Evolutionary conservation across 371 early-diverging fungal genomes (phyloP).

Genomic region (Mortierella sp.): DNA sequence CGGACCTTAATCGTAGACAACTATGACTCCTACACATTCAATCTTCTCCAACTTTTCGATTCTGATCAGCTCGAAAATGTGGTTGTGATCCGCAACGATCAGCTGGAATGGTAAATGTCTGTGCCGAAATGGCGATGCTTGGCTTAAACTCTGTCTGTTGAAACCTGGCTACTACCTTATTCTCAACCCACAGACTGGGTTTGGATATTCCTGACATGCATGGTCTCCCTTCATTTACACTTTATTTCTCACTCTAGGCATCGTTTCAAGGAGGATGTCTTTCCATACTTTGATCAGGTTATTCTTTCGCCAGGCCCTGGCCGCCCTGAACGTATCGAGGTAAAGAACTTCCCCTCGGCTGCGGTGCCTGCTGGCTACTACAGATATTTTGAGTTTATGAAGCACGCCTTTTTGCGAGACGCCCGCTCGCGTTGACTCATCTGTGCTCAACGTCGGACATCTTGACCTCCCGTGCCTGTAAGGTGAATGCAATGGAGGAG

Average conservation of each 20-base stretch:
- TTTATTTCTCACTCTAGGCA: conserved; percentile 56
- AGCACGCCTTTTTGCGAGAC: no score
- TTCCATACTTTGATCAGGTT: conserved; percentile 89
- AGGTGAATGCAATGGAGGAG: no score
- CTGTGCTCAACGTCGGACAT: no score
- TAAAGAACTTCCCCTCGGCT: conserved; percentile 3
- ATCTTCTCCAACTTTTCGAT: conserved; percentile 81
- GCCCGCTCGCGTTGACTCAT: no score
- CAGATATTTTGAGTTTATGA: no score
- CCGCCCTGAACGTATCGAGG: conserved; percentile 58
- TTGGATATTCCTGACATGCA: not conserved
- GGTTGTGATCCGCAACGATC: conserved; percentile 92
- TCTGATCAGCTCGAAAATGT: conserved; percentile 58
- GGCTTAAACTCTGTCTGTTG: no score
- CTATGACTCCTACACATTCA: conserved; percentile 97
- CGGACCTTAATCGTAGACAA: conserved; percentile 90
- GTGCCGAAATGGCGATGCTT: not conserved
- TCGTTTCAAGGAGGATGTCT: conserved; percentile 61
- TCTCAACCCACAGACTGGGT: not conserved
- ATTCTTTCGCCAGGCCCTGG: conserved; percentile 97
- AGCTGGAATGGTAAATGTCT: conserved; percentile 76
- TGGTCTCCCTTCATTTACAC: not conserved
- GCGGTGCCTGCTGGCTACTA: no score
- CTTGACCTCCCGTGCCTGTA: no score
- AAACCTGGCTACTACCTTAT: not conserved